phyloP scores from a whole-genome alignment of 441 rosid species.

The Raphanus hybrid region DNA sequence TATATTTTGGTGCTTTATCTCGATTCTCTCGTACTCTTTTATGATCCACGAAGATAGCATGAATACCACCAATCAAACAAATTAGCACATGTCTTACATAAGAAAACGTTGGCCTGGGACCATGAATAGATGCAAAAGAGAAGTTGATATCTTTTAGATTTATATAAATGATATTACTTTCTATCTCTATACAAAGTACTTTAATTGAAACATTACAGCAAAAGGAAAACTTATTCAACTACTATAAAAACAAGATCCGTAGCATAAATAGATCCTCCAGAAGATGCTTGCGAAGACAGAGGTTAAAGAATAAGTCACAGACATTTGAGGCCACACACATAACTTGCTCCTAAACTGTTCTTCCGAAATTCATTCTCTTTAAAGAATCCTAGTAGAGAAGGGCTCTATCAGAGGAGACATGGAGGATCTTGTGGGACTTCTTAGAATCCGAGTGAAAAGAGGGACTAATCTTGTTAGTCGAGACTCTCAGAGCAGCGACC shows the following conservation, averaged over 20 bases:
- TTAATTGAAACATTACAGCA: not conserved
- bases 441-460: slow-evolving; percentile 44
- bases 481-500: slow-evolving; percentile 50
- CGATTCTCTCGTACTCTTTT: not conserved
- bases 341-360: not conserved
- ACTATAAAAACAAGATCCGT: not conserved
- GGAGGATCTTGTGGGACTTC: slow-evolving; percentile 48
- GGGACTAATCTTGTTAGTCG: slow-evolving; percentile 48
- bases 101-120: not conserved
- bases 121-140: not conserved
- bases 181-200: not conserved
- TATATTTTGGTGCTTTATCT: not conserved
- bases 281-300: not conserved
- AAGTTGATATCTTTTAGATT: not conserved
- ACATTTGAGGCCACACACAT: not conserved
- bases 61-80: not conserved
- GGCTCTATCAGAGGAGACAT: slow-evolving; percentile 28
- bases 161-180: not conserved
- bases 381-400: not conserved
- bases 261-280: slow-evolving; percentile 1
- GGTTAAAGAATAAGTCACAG: not conserved
- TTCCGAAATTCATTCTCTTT: not conserved
- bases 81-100: not conserved
- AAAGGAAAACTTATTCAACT: not conserved
- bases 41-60: not conserved